A percentile compares a stretch with the other conserved stretches of the same genome.
These are phyloP conservation scores for Strobilomyces dryophilus DNA, from an alignment of 768 basidiomycete species.

Conservation along the genomic window DNA sequence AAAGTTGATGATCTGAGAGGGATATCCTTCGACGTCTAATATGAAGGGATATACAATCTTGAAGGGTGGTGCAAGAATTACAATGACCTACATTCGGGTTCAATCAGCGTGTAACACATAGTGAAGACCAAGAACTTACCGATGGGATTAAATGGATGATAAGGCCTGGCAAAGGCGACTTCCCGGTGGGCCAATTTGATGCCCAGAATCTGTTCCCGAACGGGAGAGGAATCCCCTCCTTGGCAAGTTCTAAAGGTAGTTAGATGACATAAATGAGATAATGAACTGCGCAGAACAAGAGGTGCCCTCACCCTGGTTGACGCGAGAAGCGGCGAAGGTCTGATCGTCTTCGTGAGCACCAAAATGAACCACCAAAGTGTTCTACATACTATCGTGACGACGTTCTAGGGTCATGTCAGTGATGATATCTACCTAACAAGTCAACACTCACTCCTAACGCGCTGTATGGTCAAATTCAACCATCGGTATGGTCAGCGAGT, in stretches of 20 bases:
- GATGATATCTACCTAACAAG: background rate
- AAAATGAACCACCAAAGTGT: background rate
- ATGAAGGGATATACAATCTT: constrained; percentile 57
- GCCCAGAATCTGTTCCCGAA: constrained; percentile 60
- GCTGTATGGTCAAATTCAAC: constrained; percentile 17
- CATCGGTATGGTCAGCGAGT: background rate
- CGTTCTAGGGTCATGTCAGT: constrained; percentile 23
- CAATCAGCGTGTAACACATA: background rate
- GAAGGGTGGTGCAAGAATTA: constrained; percentile 53
- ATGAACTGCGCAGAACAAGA: background rate
- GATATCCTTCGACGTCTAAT: constrained; percentile 49
- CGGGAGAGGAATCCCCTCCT: constrained; percentile 58
- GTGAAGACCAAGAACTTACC: constrained; percentile 21
- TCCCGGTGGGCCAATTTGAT: constrained; percentile 57
- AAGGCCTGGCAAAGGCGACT: constrained; percentile 52
- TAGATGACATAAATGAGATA: too few species aligned
- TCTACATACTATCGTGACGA: constrained; percentile 28
- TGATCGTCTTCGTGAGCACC: constrained; percentile 14
- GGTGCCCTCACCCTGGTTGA: constrained; percentile 44
- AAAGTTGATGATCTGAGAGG: constrained; percentile 51
- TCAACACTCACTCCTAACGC: constrained; percentile 32
- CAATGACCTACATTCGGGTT: constrained; percentile 37
- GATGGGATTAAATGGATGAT: constrained; percentile 54
- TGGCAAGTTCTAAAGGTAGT: constrained; percentile 46
- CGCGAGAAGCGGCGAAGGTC: constrained; percentile 48